Evolutionary conservation across 768 basidiomycete genomes (phyloP).

Genomic region (Lentinula sp.): DNA sequence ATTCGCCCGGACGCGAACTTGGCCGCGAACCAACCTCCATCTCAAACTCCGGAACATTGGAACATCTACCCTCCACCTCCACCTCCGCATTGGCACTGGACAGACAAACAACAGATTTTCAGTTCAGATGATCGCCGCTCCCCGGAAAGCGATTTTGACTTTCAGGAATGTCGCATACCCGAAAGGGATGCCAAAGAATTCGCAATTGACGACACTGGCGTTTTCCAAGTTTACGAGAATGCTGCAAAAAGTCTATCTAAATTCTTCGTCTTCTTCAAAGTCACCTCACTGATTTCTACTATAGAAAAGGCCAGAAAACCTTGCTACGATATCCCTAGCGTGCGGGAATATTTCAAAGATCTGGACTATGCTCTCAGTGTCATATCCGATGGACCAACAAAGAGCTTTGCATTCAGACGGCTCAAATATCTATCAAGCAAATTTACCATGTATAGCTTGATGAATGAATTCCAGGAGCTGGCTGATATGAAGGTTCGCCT

Average conservation of each 20-base stretch:
- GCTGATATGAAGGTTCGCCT: constrained; percentile 91
- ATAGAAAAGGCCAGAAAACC: constrained; percentile 41
- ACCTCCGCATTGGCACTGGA: constrained; percentile 95
- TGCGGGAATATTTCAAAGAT: constrained; percentile 94
- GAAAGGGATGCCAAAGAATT: constrained; percentile 56
- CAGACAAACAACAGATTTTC: constrained; percentile 38
- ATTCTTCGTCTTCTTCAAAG: background rate
- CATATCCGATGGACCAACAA: constrained; percentile 92
- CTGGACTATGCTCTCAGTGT: constrained; percentile 87
- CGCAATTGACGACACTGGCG: constrained; percentile 80
- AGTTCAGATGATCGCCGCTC: constrained; percentile 29
- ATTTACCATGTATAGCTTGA: constrained; percentile 85
- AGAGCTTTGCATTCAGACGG: constrained; percentile 89
- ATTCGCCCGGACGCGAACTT: constrained; percentile 56
- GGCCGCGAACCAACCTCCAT: constrained; percentile 12
- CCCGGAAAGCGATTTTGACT: constrained; percentile 51
- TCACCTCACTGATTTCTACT: background rate
- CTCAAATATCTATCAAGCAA: constrained; percentile 90
- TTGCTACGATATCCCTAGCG: constrained; percentile 71
- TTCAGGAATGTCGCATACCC: constrained; percentile 73
- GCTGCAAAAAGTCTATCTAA: constrained; percentile 22
- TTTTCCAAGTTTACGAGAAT: constrained; percentile 76
- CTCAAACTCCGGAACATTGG: constrained; percentile 55
- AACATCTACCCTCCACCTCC: constrained; percentile 89
- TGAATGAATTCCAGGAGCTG: constrained; percentile 92